Base-by-base conservation (phyloP, 768 basidiomycete species). In the Artomyces pyxidatus region DNA sequence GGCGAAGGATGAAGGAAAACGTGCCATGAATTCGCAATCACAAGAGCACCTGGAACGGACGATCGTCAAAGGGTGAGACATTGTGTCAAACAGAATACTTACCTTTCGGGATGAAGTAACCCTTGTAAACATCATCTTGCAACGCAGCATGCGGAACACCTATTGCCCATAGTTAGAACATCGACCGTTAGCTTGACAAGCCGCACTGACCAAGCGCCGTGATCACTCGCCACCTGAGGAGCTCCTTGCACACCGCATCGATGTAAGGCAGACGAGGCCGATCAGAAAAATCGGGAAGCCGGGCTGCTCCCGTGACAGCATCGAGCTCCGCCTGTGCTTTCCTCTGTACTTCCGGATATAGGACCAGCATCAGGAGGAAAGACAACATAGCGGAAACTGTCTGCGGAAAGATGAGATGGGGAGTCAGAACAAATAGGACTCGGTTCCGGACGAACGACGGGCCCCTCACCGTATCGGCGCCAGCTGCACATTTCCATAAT, bases 251-350 rank as follows among this genome's bases (percentile, higher is more conserved):
- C 2, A 74, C 40, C 4, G 71, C 71, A 6, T 49, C 51, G 27
- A 71, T 53, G 45, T 71, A 73, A 2, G 68, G 70, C 21, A 73
- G 48, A 1, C 54, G 47, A 3, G 59, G 50, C 1, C 54, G 56
- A 46, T 74, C 70, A 3, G 63, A 62, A 19, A 65, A 45, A 0
- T 52, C 63, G 1, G 69, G 69, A 5, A 73, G 55, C 1, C 68
- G 61, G 27, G 60, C 58, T 3, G 42, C 46, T 6, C 67, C 68
- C 9, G 64, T 41, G 10, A 70, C 59, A 2, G 42, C 30, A 25
- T 74, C 70, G 10, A 75, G 59, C 39, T 72, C 74, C 8, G 51
- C 54, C 43, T 74, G 71, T 4, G 60, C 58, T 9, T 43, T 43
- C 22, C 12, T 22, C 42, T 59, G 59, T 5, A 53, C 49, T 9